phyloP scores from a whole-genome alignment of 2,329 filamentous ascomycete species.

The Trichoderma oligosporum region DNA sequence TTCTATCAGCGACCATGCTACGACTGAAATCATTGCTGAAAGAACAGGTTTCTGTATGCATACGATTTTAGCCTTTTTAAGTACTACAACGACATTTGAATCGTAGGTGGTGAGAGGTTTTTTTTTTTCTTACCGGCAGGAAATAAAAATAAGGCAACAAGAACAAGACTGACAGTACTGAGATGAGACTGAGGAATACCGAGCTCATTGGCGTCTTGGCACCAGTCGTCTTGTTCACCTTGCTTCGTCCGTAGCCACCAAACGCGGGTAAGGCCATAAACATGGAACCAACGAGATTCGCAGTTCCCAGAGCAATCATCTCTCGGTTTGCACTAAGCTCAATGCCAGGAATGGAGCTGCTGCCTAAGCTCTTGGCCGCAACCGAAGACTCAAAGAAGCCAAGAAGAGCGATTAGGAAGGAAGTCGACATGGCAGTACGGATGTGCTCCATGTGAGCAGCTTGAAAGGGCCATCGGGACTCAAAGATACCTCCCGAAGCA shows the following conservation, averaged over 20 bases:
- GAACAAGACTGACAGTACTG: constrained; percentile 74
- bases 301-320: constrained; percentile 83
- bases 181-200: constrained; percentile 78
- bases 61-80: not conserved
- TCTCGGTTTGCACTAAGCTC: constrained; percentile 87
- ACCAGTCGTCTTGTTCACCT: constrained; percentile 89
- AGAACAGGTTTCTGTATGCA: constrained; percentile 78
- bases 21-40: constrained; percentile 89
- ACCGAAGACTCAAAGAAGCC: constrained; percentile 99
- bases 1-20: constrained; percentile 91
- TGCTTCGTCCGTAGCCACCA: constrained; percentile 92
- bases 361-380: constrained; percentile 83
- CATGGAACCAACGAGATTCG: constrained; percentile 85
- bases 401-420: constrained; percentile 87
- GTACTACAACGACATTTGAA: not conserved
- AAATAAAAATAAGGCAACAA: constrained; percentile 91
- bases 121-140: constrained; percentile 72
- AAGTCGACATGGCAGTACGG: constrained; percentile 80
- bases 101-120: not conserved
- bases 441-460: constrained; percentile 74
- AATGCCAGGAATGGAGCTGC: constrained; percentile 67
- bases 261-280: constrained; percentile 94
- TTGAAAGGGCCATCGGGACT: constrained; percentile 83
- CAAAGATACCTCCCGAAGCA: constrained; percentile 65
- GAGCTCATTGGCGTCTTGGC: constrained; percentile 92